A percentile compares a stretch with the other conserved stretches of the same genome.
Evolutionary conservation across 306 rosid genomes (phyloP).

Genomic region (Fragaria ananassa): DNA sequence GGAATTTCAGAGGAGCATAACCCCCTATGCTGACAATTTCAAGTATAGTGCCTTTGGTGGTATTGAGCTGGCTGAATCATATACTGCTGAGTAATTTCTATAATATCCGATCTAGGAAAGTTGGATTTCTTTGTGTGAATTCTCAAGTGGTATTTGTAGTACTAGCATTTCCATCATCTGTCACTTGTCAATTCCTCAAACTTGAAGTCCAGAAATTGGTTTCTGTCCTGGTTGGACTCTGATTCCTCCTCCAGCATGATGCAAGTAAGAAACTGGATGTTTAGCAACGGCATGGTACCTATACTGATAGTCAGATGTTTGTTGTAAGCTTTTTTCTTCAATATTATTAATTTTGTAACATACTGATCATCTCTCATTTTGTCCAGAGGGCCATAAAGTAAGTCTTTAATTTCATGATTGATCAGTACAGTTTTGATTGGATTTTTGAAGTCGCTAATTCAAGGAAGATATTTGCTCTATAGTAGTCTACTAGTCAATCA

Average conservation of each 20-base stretch:
- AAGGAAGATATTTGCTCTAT: background rate
- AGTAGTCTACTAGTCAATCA: background rate
- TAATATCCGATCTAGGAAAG: background rate
- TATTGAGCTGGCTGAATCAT: background rate
- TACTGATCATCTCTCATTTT: background rate
- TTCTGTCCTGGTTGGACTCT: background rate
- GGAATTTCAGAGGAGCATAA: background rate
- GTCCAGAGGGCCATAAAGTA: background rate
- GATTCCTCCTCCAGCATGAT: background rate
- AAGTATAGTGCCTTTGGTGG: background rate
- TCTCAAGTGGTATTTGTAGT: background rate
- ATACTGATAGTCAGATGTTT: background rate
- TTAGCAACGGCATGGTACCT: background rate
- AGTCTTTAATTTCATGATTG: background rate
- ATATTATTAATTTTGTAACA: background rate
- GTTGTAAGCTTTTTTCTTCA: background rate
- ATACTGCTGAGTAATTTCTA: background rate
- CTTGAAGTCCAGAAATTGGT: background rate
- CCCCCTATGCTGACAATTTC: background rate
- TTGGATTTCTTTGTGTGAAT: background rate
- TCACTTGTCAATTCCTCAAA: background rate
- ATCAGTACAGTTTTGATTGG: no score
- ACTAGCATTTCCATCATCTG: background rate
- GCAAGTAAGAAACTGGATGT: conserved; percentile 1
- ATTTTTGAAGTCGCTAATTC: no score